phyloP scores from a whole-genome alignment of 495 filamentous ascomycete genomes.

The Alectoria sarmentosa region DNA sequence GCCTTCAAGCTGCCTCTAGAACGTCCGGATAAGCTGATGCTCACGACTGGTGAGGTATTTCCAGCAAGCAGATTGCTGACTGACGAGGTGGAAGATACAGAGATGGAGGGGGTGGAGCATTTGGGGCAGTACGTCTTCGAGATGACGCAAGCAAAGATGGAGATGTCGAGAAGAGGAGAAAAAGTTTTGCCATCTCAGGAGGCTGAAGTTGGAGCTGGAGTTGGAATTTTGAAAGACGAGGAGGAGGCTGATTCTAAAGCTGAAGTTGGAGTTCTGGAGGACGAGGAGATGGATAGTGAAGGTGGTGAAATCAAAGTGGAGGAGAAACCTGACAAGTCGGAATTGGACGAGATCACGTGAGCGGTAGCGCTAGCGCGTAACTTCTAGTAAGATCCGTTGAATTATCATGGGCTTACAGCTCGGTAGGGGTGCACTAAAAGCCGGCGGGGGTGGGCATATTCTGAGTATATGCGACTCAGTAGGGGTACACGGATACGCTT shows the following conservation, averaged over 20 bases:
- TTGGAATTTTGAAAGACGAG: too few species aligned
- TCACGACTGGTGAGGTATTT: conserved; percentile 82
- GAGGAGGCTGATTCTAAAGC: too few species aligned
- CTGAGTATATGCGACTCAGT: too few species aligned
- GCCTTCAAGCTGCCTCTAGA: conserved; percentile 69
- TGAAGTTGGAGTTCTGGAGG: conserved; percentile 31
- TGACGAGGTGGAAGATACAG: conserved; percentile 49
- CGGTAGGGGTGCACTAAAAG: too few species aligned
- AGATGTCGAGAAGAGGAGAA: conserved; percentile 47
- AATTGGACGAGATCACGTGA: conserved; percentile 11
- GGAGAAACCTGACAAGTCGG: conserved; percentile 10
- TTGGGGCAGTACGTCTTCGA: conserved; percentile 95
- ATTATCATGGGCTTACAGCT: too few species aligned
- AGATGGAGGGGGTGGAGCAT: conserved; percentile 90
- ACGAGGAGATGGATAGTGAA: conserved; percentile 37
- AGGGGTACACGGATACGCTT: too few species aligned
- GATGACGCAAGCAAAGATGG: conserved; percentile 83
- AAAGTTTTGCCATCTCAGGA: conserved; percentile 36
- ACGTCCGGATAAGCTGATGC: conserved; percentile 67
- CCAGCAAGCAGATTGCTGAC: conserved; percentile 55
- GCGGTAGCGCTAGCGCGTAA: not conserved
- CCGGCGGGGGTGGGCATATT: too few species aligned
- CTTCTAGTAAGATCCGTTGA: not conserved
- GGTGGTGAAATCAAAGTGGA: not conserved
- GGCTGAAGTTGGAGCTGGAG: conserved; percentile 32